A percentile compares a stretch with the other conserved stretches of the same genome.
These are phyloP conservation scores for Tetrahymena thermophila DNA, from an alignment of 73 alveolate genomes.

Conservation along the genomic window DNA sequence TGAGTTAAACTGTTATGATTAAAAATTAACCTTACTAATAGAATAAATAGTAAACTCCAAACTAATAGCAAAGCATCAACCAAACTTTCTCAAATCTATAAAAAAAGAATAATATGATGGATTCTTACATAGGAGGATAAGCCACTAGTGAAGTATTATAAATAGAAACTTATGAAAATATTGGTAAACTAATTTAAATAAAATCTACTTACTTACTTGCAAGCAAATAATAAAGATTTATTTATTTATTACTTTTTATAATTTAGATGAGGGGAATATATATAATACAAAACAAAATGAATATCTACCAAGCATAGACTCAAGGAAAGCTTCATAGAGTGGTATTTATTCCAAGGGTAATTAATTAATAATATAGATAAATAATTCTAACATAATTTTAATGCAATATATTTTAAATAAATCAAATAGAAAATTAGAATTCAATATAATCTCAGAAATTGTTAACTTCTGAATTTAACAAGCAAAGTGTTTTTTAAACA, in stretches of 20 bases:
- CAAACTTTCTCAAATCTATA: not conserved
- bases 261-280: not conserved
- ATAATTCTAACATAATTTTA: no score
- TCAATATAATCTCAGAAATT: not conserved
- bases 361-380: no score
- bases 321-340: not conserved
- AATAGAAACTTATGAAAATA: not conserved
- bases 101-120: not conserved
- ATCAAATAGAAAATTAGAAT: not conserved
- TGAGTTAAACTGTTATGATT: not conserved
- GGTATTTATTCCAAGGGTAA: not conserved
- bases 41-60: not conserved
- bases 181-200: not conserved
- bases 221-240: no score
- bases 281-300: not conserved
- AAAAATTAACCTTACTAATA: not conserved
- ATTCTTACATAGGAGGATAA: not conserved
- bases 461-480: not conserved
- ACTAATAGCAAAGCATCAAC: not conserved
- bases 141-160: not conserved
- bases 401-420: no score
- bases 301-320: not conserved
- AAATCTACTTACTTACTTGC: no score
- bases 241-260: no score
- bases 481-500: not conserved